Percentiles rank a stretch among this genome's conserved stretches.
phyloP scores from a whole-genome alignment of 192 early-diverging fungal species.

The Coemansia sp. region DNA sequence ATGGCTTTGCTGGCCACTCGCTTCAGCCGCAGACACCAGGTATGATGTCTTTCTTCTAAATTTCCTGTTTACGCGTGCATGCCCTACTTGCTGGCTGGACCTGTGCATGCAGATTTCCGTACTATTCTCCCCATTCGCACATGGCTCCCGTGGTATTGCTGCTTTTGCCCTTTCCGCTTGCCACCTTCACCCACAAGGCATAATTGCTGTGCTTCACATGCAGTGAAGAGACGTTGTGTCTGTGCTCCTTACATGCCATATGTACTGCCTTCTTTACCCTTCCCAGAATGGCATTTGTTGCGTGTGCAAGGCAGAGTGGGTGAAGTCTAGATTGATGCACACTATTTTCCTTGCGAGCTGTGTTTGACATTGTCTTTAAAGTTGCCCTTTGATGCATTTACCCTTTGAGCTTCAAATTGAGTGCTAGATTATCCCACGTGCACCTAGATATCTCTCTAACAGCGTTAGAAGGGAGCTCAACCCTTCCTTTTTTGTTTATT shows the following conservation, averaged over 20 bases:
- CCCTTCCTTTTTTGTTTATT: neutral
- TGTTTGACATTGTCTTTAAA: neutral
- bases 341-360: neutral
- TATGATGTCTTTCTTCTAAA: neutral
- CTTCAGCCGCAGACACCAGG: neutral
- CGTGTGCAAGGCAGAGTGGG: neutral
- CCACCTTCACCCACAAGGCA: neutral
- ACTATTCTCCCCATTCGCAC: neutral
- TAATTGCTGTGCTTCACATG: neutral
- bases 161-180: neutral
- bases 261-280: neutral
- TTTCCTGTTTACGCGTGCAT: neutral
- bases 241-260: neutral
- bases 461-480: neutral
- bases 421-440: neutral
- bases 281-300: neutral
- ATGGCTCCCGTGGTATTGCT: neutral
- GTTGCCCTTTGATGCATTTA: neutral
- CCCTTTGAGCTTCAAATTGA: neutral
- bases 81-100: neutral
- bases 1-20: neutral
- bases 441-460: neutral
- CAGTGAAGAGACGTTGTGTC: neutral
- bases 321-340: neutral
- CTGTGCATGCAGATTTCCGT: neutral